phyloP scores from a whole-genome alignment of 164 flowering plant genomes.

The Sextonia rubra region DNA sequence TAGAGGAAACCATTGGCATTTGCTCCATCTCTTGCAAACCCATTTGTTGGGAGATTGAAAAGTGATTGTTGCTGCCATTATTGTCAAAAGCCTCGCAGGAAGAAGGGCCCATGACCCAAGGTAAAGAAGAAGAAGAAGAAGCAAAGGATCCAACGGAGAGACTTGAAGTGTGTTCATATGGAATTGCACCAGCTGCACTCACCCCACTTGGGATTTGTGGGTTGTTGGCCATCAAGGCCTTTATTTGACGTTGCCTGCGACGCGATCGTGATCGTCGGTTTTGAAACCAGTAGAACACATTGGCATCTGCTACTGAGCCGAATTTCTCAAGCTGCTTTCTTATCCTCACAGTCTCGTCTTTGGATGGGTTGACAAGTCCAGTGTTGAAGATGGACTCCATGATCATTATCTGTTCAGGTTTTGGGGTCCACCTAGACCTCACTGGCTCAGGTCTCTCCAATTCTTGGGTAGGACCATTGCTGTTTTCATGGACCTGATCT shows the following conservation, averaged over 20 bases:
- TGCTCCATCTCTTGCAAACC: conserved; percentile 36
- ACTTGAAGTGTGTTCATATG: conserved; percentile 14
- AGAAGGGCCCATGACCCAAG: conserved; percentile 15
- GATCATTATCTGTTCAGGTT: conserved; percentile 92
- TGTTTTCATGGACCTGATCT: not conserved
- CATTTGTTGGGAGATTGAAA: conserved; percentile 38
- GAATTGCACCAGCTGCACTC: conserved; percentile 26
- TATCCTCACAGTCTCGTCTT: conserved; percentile 85
- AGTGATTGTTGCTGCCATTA: conserved; percentile 12
- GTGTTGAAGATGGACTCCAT: conserved; percentile 96
- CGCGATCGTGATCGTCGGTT: conserved; percentile 82
- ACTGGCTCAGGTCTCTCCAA: conserved; percentile 38
- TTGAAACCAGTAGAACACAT: conserved; percentile 98
- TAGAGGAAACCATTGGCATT: conserved; percentile 16
- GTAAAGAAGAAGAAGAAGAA: conserved; percentile 11
- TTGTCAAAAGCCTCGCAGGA: not conserved
- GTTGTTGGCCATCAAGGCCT: conserved; percentile 40
- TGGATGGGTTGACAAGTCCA: conserved; percentile 97
- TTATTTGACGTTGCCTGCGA: conserved; percentile 80
- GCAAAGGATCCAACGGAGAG: not conserved
- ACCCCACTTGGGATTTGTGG: not conserved
- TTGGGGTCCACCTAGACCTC: conserved; percentile 94
- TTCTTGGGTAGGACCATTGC: not conserved
- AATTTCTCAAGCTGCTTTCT: conserved; percentile 79
- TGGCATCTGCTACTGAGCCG: conserved; percentile 91